A percentile compares a stretch with the other conserved stretches of the same genome.
Conservation (phyloP, 345 rosid species). For the Pugionium dolabratum region DNA sequence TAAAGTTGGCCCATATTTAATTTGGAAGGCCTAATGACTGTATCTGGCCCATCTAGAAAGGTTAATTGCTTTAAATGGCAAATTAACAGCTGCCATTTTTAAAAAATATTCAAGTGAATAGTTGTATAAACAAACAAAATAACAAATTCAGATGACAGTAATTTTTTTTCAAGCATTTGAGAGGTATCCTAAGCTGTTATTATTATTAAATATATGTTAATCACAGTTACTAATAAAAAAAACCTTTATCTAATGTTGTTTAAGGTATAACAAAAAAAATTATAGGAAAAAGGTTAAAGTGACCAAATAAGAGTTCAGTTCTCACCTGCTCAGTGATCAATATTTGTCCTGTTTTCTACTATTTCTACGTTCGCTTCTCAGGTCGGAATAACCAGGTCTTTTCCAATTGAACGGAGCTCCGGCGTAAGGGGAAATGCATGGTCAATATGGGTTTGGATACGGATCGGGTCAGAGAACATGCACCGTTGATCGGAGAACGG, state of each 20-base stretch:
- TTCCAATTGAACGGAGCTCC: not conserved
- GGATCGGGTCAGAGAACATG: conserved; percentile 45
- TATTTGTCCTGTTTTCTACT: not conserved
- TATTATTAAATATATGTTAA: not conserved
- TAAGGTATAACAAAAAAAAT: not conserved
- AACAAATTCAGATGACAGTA: conserved; percentile 17
- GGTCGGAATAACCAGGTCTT: not conserved
- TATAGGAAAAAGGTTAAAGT: conserved; percentile 2
- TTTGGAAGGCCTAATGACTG: not conserved
- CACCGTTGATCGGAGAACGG: conserved; percentile 39
- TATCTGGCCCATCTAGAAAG: not conserved
- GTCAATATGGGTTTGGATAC: conserved; percentile 24
- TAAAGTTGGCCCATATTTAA: not conserved
- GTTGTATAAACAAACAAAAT: conserved; percentile 3
- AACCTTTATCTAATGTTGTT: not conserved
- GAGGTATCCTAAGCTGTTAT: conserved; percentile 16
- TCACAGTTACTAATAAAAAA: conserved; percentile 1
- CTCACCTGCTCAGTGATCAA: not conserved
- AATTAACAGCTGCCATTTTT: conserved; percentile 3
- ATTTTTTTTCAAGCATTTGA: not conserved
- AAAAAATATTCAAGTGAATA: not conserved
- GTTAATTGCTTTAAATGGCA: not conserved
- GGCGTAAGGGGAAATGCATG: conserved; percentile 37
- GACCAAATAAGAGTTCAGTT: not conserved
- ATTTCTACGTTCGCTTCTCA: not conserved